Base-by-base conservation (phyloP, 768 basidiomycete species). In the Mrakia hoshinonis region DNA sequence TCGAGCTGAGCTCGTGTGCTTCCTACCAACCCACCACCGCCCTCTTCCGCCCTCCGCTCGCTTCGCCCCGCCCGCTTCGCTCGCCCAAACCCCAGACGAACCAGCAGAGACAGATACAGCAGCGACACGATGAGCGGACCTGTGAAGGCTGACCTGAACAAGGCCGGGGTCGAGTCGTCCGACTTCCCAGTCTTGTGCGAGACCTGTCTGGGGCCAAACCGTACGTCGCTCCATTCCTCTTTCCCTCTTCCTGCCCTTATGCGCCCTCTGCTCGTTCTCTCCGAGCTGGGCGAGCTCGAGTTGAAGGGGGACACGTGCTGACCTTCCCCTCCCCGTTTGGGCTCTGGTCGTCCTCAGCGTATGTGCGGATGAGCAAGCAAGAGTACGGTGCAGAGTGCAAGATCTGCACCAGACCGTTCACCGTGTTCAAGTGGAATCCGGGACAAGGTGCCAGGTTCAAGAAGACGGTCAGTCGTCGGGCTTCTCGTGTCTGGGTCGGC, bases 341-440 rank as follows among this genome's bases (percentile, higher is more conserved):
- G 29, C 38, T 20, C 31, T 34, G 12, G 26, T 36, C 26, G 36
- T 49, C 58, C 10, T 49, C 51, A 97, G 95, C 72, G 10, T 73
- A 68, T 38, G 72, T 73, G 29, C 43, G 72, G 24, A 73, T 73
- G 72, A 92, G 91, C 7, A 98, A 97, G 81, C 96, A 98, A 85
- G 90, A 93, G 77, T 95, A 90, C 74, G 96, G 93, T 4, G 85
- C 89, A 34, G 92, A 92, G 67, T 99, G 96, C 81, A 97, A 97
- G 74, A 95, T 95, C 67, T 99, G 96, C 78, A 92, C 93, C 3
- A 85, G 96, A 29, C 96, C 92, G 2, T 95, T 94, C 81, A 95
- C 91, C 61, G 89, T 36, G 75, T 99, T 99, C 82, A 89, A 92
- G 49, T 99, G 96, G 96, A 95, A 97, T 77, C 94, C 96, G 2